Percentiles rank a stretch among this genome's conserved stretches.
Evolutionary conservation across 1,284 basidiomycete genomes (phyloP).

Genomic region (Cryptococcus maquisensis): DNA sequence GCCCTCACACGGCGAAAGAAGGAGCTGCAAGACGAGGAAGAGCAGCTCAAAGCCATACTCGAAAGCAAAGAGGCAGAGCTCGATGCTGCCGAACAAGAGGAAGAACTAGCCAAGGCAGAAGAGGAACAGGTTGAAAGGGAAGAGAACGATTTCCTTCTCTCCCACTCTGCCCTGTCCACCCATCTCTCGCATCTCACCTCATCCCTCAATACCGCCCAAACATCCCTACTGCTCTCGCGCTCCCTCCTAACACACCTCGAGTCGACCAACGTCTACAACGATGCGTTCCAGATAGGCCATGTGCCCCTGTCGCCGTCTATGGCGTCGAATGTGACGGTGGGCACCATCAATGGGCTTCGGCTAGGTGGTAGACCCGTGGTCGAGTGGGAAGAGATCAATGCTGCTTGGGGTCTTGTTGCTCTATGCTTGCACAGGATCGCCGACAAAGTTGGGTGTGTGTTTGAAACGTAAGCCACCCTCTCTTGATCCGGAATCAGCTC

Average conservation of each 20-base stretch:
- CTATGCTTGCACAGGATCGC: slow-evolving; percentile 86
- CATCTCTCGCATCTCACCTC: slow-evolving; percentile 13
- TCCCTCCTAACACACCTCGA: slow-evolving; percentile 60
- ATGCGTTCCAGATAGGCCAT: slow-evolving; percentile 96
- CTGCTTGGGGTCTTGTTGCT: slow-evolving; percentile 96
- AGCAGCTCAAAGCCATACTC: slow-evolving; percentile 38
- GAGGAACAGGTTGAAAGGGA: slow-evolving; percentile 66
- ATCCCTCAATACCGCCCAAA: slow-evolving; percentile 25
- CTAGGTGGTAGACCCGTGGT: slow-evolving; percentile 81
- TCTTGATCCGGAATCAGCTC: not conserved
- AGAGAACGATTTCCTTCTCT: slow-evolving; percentile 57
- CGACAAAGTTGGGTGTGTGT: slow-evolving; percentile 78
- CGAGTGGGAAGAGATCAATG: slow-evolving; percentile 98
- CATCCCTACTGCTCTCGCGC: slow-evolving; percentile 42
- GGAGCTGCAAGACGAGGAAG: slow-evolving; percentile 68
- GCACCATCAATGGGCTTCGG: slow-evolving; percentile 93
- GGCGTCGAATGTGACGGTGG: slow-evolving; percentile 58
- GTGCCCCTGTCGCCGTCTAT: slow-evolving; percentile 29
- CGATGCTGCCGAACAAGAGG: slow-evolving; percentile 66
- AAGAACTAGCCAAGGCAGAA: slow-evolving; percentile 68
- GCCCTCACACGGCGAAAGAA: slow-evolving; percentile 58
- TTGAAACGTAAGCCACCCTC: slow-evolving; percentile 64
- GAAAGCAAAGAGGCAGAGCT: slow-evolving; percentile 64
- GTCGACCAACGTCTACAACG: slow-evolving; percentile 94
- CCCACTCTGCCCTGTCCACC: slow-evolving; percentile 22